phyloP scores from a whole-genome alignment of 345 rosid genomes.

The Trapa bicornis region DNA sequence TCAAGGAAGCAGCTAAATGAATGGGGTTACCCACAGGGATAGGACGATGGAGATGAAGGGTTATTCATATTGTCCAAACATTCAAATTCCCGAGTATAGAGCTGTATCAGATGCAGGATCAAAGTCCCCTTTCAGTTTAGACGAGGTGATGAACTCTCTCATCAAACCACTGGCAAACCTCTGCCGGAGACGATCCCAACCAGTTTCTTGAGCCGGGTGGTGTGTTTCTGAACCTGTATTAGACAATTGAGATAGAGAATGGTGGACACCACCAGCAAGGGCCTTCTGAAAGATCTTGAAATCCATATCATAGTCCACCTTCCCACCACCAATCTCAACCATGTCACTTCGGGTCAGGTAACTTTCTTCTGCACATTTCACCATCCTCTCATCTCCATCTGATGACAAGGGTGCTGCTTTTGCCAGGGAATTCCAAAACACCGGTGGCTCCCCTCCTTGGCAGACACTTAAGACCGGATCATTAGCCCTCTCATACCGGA shows the following conservation, averaged over 20 bases:
- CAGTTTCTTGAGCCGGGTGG: constrained; percentile 50
- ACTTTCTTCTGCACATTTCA: constrained; percentile 10
- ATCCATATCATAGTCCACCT: constrained; percentile 47
- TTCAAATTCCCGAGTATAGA: too few relatives aligned
- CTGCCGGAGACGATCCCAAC: constrained; percentile 52
- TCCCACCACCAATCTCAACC: constrained; percentile 18
- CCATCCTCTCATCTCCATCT: constrained; percentile 17
- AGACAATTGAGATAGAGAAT: constrained; percentile 21
- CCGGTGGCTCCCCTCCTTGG: constrained; percentile 54
- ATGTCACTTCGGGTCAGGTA: constrained; percentile 7
- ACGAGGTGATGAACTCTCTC: constrained; percentile 38
- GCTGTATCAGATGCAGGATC: constrained; percentile 11
- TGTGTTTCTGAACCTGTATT: constrained; percentile 40
- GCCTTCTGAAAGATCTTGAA: constrained; percentile 54
- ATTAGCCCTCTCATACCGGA: constrained; percentile 45
- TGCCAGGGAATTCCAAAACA: constrained; percentile 52
- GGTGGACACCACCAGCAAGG: constrained; percentile 57
- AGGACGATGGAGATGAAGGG: too few relatives aligned
- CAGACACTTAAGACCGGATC: constrained; percentile 31
- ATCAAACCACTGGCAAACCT: constrained; percentile 46
- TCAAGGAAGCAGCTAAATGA: too few relatives aligned
- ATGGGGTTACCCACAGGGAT: too few relatives aligned
- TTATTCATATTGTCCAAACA: too few relatives aligned
- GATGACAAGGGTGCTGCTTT: constrained; percentile 13
- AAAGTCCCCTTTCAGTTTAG: constrained; percentile 19